Conservation (phyloP, 805 yeast genomes). For the Metschnikowia kunwiensis region DNA sequence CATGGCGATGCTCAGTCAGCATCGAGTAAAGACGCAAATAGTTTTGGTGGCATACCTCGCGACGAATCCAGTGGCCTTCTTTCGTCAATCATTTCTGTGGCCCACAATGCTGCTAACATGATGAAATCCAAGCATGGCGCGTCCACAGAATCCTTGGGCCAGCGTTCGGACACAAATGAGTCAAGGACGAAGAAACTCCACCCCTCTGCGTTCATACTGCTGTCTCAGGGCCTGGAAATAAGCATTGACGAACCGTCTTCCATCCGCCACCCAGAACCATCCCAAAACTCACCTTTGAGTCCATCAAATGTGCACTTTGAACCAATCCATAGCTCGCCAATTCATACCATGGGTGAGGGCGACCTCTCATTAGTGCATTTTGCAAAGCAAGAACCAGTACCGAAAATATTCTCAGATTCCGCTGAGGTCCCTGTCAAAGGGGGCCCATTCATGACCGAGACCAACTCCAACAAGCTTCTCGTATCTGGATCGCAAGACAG, state of each 20-base stretch:
- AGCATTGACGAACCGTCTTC: background rate
- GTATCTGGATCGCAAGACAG: constrained; percentile 19
- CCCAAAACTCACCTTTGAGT: constrained; percentile 3
- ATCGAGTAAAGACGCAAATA: background rate
- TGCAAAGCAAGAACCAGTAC: constrained; percentile 8
- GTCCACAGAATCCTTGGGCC: constrained; percentile 1
- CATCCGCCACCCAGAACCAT: background rate
- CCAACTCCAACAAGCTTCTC: constrained; percentile 20
- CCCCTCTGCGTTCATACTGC: background rate
- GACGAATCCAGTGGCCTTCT: constrained; percentile 33
- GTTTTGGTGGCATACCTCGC: constrained; percentile 3
- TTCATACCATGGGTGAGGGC: constrained; percentile 50
- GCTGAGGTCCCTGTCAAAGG: constrained; percentile 9
- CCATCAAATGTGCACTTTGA: constrained; percentile 43
- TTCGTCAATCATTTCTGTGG: constrained; percentile 44
- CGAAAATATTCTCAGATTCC: constrained; percentile 1
- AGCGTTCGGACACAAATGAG: background rate
- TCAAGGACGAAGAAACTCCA: background rate
- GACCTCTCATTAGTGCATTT: constrained; percentile 36
- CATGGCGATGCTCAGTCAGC: background rate
- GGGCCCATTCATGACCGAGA: constrained; percentile 16
- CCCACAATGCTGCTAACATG: constrained; percentile 44
- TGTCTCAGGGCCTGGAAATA: constrained; percentile 1
- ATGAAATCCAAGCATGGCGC: constrained; percentile 14
- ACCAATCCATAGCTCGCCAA: constrained; percentile 45